Base-by-base conservation (phyloP, 192 early-diverging fungal genomes). In the Chytriomyces sp. region DNA sequence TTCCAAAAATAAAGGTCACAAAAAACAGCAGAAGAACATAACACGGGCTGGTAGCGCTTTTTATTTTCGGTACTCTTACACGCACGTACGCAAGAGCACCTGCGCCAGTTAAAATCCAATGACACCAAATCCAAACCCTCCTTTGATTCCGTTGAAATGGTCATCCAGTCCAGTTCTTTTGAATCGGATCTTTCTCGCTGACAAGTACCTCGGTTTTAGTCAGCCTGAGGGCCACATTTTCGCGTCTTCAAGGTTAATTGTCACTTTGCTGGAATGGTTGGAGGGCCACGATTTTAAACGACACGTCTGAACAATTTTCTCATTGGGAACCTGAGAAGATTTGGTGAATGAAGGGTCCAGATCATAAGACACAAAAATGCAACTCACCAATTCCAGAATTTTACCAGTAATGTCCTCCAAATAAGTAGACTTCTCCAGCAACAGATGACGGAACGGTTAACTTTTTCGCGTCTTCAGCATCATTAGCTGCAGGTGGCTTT, bases 101-200 rank as follows among this genome's bases (percentile, higher is more conserved):
- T 1, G 35, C 0, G 35, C 35, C 35, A 1, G 35, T 35, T 35
- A 35, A 35, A 35, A 35, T 35, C 35, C 0, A 35, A 35, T 4
- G 35, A 4, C 35, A 4, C 35, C 35, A 4, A 35, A 94, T 89
- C 96, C 96, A 86, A 96, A 98, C 23, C 91, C 88, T 64, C 87
- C 86, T 80, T 97, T 96, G 79, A 98, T 98, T 50, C 92, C 82
- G 81, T 93, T 91, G 94, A 94, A 97, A 86, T 96, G 97, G 84
- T 95, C n/a, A 98, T 67, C 88, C 88, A 57, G 88, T 87, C 95
- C 95, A 98, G 86, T 98, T 96, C 47, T 84, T 83, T 75, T 87
- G 87, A 45, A 92, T 94, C n/a, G 86, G 84, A 3, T 94, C 93
- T 82, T 93, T 93, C 80, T 97, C 93, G 45, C 93, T 94, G 47